Percentiles rank a stretch among this genome's conserved stretches.
Conservation (phyloP, 805 yeast genomes). For the Saccharomycopsis synnaedendra region DNA sequence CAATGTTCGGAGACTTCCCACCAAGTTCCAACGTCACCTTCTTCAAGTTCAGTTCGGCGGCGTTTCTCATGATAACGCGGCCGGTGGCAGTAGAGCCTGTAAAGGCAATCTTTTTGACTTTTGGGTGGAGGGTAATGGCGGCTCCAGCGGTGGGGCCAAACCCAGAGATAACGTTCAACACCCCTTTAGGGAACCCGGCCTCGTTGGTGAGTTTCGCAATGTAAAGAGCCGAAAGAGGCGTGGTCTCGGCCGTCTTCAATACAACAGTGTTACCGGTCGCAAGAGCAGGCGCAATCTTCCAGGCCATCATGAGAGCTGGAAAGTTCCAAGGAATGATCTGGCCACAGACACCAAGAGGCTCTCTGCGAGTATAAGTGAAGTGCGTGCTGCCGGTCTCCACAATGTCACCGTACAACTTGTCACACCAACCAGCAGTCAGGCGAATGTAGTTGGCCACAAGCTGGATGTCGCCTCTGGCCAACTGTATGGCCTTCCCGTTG, state of each 20-base stretch:
- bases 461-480: constrained; percentile 67
- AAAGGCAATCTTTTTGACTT: constrained; percentile 82
- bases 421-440: constrained; percentile 88
- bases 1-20: constrained; percentile 90
- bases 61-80: constrained; percentile 66
- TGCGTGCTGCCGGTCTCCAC: constrained; percentile 66
- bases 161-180: constrained; percentile 77
- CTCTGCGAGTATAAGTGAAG: constrained; percentile 71
- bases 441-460: constrained; percentile 60
- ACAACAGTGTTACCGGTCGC: constrained; percentile 87
- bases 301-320: constrained; percentile 86
- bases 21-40: constrained; percentile 91
- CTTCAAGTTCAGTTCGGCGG: constrained; percentile 75
- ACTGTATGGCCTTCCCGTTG: constrained; percentile 73
- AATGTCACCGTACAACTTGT: constrained; percentile 67
- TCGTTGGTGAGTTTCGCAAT: constrained; percentile 57
- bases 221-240: constrained; percentile 80
- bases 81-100: constrained; percentile 96
- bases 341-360: constrained; percentile 92
- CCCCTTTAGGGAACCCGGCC: constrained; percentile 90
- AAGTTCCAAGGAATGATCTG: constrained; percentile 97
- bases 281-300: constrained; percentile 91
- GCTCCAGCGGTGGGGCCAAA: constrained; percentile 80
- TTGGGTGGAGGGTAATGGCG: constrained; percentile 66
- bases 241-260: constrained; percentile 83